Evolutionary conservation across 2,329 filamentous ascomycete species (phyloP), one percentile per base, ranked within the genome.

Genomic region (Eurotiales sp.): DNA sequence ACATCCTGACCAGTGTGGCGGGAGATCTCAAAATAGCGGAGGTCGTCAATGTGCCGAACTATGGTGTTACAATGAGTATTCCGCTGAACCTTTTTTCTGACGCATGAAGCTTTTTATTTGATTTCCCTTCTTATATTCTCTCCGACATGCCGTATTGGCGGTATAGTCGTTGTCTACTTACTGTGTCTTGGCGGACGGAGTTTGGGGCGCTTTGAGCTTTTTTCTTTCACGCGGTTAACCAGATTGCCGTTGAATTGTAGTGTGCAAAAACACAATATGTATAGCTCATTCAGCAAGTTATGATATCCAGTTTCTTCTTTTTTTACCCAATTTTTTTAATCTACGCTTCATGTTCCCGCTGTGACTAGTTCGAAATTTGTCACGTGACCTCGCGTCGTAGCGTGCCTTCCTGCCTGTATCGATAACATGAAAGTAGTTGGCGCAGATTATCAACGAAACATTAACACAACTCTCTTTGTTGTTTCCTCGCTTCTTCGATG

Each of bases 11-110:
- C 22, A 78, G 75, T 52, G 72, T 81, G 11, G 74, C 73, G 0
- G 76, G 71, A 0, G 72, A 77, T 57, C 57, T 81, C 56, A 76
- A 75, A 55, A 76, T 80, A 59, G 72, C 70, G 3, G 77, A 81
- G 61, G 73, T 74, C 2, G 77, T 81, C 19, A 78, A 80, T 54
- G 76, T 80, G 72, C 77, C 77, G 8, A 74, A 80, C 55, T 79
- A 73, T 63, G 75, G 72, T 2, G 72, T 80, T 29, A 71, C 76
- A 8, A 78, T 76, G 62, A 72, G 68, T 44, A 60, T 81, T 25
- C 76, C 77, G 1, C 60, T 79, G 58, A 72, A 68, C 41, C 69
- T 78, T 14, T 80, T 81, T 61, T 62, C 21, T 8, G 50, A 34
- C 37, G 8, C 21, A 2, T 8, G 23, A 25, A n/a, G 8, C 34